phyloP scores from a whole-genome alignment of 495 filamentous ascomycete species.

The Aspergillus biplanus region DNA sequence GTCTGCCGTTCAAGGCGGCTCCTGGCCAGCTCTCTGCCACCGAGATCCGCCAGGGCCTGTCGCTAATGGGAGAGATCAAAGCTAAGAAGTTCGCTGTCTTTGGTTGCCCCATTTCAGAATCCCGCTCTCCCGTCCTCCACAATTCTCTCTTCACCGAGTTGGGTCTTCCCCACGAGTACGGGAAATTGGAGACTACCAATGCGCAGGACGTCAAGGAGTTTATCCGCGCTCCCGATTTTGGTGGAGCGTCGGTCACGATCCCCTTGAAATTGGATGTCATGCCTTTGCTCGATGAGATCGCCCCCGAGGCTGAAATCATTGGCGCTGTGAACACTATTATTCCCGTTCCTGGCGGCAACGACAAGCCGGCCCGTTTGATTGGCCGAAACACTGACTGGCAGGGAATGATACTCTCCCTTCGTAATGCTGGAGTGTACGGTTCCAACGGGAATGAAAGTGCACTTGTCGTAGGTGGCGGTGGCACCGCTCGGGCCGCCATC shows the following conservation, averaged over 20 bases:
- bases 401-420: slow-evolving; percentile 85
- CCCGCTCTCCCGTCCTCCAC: slow-evolving; percentile 85
- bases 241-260: slow-evolving; percentile 93
- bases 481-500: slow-evolving; percentile 89
- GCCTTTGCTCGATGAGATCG: slow-evolving; percentile 76
- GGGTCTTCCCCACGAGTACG: slow-evolving; percentile 88
- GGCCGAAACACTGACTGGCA: slow-evolving; percentile 97
- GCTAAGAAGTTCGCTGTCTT: slow-evolving; percentile 82
- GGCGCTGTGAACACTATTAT: slow-evolving; percentile 97
- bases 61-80: slow-evolving; percentile 78
- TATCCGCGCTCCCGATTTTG: slow-evolving; percentile 75
- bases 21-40: slow-evolving; percentile 91
- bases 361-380: slow-evolving; percentile 57
- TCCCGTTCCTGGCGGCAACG: slow-evolving; percentile 39
- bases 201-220: slow-evolving; percentile 65
- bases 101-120: slow-evolving; percentile 78
- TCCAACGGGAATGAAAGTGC: slow-evolving; percentile 41
- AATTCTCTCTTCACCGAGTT: slow-evolving; percentile 78
- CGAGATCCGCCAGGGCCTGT: slow-evolving; percentile 80
- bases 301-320: slow-evolving; percentile 77
- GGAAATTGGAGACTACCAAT: slow-evolving; percentile 74
- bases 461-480: slow-evolving; percentile 83
- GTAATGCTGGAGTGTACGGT: slow-evolving; percentile 64
- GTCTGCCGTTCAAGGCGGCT: slow-evolving; percentile 87
- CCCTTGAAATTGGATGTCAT: slow-evolving; percentile 92